Evolutionary conservation across 371 early-diverging fungal genomes (phyloP).

Genomic region (Nematocida parisii): DNA sequence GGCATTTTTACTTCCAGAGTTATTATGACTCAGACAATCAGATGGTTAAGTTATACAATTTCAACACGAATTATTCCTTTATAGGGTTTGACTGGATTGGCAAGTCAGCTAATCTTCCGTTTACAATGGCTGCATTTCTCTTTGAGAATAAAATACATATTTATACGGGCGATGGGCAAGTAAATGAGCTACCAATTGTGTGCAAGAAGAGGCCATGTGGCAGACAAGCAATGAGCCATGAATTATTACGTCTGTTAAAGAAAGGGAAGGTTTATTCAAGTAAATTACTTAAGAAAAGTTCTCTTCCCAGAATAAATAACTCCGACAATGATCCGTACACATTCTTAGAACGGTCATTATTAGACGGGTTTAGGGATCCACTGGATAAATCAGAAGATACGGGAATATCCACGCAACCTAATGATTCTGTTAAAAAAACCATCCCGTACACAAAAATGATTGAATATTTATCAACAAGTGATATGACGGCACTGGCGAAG

Average conservation of each 20-base stretch:
- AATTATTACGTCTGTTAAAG: background rate
- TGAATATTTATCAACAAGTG: background rate
- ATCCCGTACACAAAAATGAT: constrained; percentile 16
- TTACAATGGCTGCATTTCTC: constrained; percentile 43
- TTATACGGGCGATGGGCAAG: background rate
- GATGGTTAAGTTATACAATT: background rate
- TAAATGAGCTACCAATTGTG: background rate
- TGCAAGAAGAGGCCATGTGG: background rate
- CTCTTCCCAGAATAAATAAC: background rate
- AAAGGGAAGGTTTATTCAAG: background rate
- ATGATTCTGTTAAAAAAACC: background rate
- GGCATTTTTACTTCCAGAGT: constrained; percentile 52
- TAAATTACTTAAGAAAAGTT: background rate
- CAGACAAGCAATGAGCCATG: background rate
- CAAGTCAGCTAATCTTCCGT: background rate
- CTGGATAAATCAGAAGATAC: background rate
- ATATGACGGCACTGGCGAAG: background rate
- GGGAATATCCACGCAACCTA: background rate
- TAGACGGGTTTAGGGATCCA: constrained; percentile 16
- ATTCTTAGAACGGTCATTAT: background rate
- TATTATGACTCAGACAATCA: background rate
- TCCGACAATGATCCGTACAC: background rate
- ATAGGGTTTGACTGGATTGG: constrained; percentile 51
- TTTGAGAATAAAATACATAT: constrained; percentile 6
- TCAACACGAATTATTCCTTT: constrained; percentile 2